Evolutionary conservation across 345 rosid genomes (phyloP).

Genomic region (Microthlaspi erraticum): DNA sequence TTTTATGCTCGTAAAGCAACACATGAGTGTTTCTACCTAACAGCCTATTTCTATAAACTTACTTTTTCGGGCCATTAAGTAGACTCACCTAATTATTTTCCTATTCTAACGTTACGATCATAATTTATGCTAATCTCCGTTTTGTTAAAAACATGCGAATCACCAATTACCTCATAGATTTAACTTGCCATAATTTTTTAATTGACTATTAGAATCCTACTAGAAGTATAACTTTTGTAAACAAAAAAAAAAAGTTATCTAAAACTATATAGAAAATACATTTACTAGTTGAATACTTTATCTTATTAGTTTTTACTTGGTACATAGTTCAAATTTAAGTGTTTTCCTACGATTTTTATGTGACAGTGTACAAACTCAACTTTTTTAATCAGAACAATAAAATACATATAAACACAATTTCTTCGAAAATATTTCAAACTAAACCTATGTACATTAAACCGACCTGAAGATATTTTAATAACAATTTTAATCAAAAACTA

Average conservation of each 20-base stretch:
- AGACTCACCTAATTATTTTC: slow-evolving; percentile 39
- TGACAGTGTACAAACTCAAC: not conserved
- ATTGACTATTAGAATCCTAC: slow-evolving; percentile 15
- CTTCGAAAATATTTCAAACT: not conserved
- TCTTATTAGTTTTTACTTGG: not conserved
- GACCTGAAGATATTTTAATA: not conserved
- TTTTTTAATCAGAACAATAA: not conserved
- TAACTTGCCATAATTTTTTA: slow-evolving; percentile 24
- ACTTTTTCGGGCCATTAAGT: slow-evolving; percentile 38
- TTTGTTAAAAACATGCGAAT: slow-evolving; percentile 26
- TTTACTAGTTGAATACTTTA: not conserved
- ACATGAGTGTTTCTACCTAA: slow-evolving; percentile 53
- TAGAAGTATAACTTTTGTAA: too few relatives aligned
- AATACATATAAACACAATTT: not conserved
- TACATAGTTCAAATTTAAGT: not conserved
- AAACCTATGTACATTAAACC: too few relatives aligned
- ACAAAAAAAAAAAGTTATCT: too few relatives aligned
- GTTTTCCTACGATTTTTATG: not conserved
- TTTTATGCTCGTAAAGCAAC: slow-evolving; percentile 64
- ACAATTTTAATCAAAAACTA: not conserved
- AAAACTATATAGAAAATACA: not conserved
- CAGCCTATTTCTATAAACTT: slow-evolving; percentile 38
- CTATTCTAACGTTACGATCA: slow-evolving; percentile 30
- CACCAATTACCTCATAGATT: slow-evolving; percentile 3
- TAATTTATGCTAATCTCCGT: slow-evolving; percentile 13